These are phyloP conservation scores for Uronychia binucleata DNA, from an alignment of 73 alveolate species.

Conservation along the genomic window DNA sequence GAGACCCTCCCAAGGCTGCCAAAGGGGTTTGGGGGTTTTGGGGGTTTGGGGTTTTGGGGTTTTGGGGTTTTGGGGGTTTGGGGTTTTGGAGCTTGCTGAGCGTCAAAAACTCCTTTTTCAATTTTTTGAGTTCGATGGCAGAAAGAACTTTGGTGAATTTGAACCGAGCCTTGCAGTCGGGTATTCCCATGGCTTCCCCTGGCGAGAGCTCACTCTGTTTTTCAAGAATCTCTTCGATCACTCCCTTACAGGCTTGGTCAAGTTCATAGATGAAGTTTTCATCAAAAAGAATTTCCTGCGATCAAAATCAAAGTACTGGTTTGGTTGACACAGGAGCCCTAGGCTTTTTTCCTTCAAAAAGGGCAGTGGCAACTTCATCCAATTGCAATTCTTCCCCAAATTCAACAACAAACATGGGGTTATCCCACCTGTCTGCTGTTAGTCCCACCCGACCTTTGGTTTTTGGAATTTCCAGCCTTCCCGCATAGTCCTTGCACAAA, in stretches of 20 bases:
- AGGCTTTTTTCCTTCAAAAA: slow-evolving; percentile 83
- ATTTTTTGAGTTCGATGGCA: slow-evolving; percentile 73
- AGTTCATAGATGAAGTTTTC: slow-evolving; percentile 84
- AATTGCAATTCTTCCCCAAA: slow-evolving; percentile 80
- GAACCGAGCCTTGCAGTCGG: slow-evolving; percentile 45
- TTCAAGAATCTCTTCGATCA: slow-evolving; percentile 70
- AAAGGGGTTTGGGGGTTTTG: too few relatives aligned
- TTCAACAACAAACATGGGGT: slow-evolving; percentile 82
- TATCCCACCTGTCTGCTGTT: slow-evolving; percentile 92
- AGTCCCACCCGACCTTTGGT: neutral
- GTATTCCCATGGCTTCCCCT: slow-evolving; percentile 26
- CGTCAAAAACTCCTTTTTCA: slow-evolving; percentile 70
- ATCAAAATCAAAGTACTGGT: slow-evolving; percentile 5
- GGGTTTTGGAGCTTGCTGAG: slow-evolving; percentile 75
- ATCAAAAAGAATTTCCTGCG: slow-evolving; percentile 63
- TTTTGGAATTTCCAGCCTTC: slow-evolving; percentile 91
- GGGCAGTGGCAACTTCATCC: slow-evolving; percentile 79
- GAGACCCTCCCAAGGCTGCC: too few relatives aligned
- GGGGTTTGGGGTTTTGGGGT: too few relatives aligned
- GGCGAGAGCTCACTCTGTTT: slow-evolving; percentile 64
- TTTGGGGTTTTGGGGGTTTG: too few relatives aligned
- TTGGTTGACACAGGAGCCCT: slow-evolving; percentile 94
- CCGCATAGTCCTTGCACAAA: slow-evolving; percentile 71
- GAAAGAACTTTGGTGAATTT: slow-evolving; percentile 49
- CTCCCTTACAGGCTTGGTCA: slow-evolving; percentile 81